Conservation (phyloP, 2,329 filamentous ascomycete genomes). For the Pseudogymnoascus sp. region DNA sequence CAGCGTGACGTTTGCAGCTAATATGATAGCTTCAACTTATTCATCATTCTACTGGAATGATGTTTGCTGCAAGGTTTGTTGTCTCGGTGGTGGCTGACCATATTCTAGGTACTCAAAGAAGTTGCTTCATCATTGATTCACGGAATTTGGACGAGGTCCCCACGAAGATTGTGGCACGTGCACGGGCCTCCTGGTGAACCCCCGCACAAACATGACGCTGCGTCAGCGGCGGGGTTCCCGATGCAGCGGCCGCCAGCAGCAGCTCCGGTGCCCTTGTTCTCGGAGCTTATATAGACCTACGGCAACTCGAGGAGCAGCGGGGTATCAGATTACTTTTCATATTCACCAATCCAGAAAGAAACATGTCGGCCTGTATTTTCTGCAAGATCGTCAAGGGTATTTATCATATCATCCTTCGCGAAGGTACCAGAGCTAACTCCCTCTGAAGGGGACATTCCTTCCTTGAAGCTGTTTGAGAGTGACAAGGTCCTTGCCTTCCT, state of each 20-base stretch:
- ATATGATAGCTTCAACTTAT: not conserved
- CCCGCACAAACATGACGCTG: constrained; percentile 6
- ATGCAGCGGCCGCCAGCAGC: not conserved
- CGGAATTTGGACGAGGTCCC: not conserved
- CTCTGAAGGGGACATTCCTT: constrained; percentile 78
- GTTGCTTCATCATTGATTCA: not conserved
- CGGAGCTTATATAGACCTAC: not conserved
- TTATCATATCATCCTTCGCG: not conserved
- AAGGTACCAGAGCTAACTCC: constrained; percentile 9
- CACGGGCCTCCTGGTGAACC: not conserved
- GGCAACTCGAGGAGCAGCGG: not conserved
- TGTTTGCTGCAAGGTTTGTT: not conserved
- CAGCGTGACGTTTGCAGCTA: not conserved
- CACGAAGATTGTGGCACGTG: not conserved
- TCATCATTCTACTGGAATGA: not conserved
- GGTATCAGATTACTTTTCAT: constrained; percentile 5
- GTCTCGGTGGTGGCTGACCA: not conserved
- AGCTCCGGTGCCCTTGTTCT: not conserved
- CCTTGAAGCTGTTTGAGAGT: constrained; percentile 91
- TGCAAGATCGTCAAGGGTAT: constrained; percentile 94
- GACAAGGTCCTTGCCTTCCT: constrained; percentile 93
- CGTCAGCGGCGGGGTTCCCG: constrained; percentile 2
- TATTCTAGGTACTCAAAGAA: not conserved
- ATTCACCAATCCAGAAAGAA: constrained; percentile 16
- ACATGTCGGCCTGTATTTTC: constrained; percentile 76